Percentiles rank a stretch among this genome's conserved stretches.
Conservation (phyloP, 2,329 filamentous ascomycete genomes). For the Drechslerella coelobrocha region DNA sequence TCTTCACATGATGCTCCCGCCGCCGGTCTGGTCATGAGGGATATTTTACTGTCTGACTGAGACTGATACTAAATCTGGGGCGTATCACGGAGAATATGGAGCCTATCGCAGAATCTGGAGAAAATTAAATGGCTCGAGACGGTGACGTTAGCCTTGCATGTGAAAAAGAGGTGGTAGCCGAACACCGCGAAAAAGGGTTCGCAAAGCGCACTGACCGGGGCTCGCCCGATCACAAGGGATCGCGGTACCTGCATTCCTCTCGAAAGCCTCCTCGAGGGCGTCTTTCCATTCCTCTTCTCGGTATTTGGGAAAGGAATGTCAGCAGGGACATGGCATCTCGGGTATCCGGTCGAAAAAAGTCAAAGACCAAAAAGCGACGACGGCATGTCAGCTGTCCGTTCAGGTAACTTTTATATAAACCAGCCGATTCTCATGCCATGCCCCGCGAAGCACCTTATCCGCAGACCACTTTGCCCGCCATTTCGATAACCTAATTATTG, state of each 20-base stretch:
- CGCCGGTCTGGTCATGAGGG: background rate
- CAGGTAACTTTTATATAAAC: slow-evolving; percentile 29
- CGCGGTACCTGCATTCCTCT: slow-evolving; percentile 36
- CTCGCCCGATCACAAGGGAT: slow-evolving; percentile 29
- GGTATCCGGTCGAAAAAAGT: slow-evolving; percentile 47
- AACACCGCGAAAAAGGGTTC: slow-evolving; percentile 27
- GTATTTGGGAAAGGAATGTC: slow-evolving; percentile 7
- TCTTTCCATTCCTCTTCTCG: background rate
- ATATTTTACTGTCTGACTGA: too few species aligned
- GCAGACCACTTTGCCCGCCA: slow-evolving; percentile 21
- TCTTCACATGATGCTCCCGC: too few species aligned
- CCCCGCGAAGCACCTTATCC: slow-evolving; percentile 34
- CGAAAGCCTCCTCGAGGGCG: too few species aligned
- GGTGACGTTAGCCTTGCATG: slow-evolving; percentile 12
- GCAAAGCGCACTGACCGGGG: slow-evolving; percentile 14
- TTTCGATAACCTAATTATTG: slow-evolving; percentile 16
- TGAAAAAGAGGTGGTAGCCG: slow-evolving; percentile 45
- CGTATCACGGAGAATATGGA: background rate
- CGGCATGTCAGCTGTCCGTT: background rate
- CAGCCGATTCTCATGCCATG: slow-evolving; percentile 46
- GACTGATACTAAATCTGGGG: background rate
- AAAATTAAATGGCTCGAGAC: background rate
- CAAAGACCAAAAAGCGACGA: slow-evolving; percentile 4
- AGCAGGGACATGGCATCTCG: slow-evolving; percentile 50
- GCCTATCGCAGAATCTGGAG: background rate